Evolutionary conservation across 306 rosid genomes (phyloP).

Genomic region (Medicago ruthenica): DNA sequence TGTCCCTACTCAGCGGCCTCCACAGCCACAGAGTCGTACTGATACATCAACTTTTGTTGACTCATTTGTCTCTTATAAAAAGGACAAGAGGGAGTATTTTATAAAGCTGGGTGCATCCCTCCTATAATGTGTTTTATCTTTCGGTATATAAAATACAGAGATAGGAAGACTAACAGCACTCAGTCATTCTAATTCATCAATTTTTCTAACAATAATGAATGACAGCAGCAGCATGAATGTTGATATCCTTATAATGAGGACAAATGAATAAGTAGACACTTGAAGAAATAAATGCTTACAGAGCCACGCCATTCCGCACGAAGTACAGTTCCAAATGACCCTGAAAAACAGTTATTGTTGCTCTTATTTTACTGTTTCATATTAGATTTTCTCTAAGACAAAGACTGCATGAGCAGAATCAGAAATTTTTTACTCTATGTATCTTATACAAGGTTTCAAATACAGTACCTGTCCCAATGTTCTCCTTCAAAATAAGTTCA

Average conservation of each 20-base stretch:
- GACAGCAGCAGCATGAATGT: constrained; percentile 14
- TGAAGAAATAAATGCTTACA: constrained; percentile 59
- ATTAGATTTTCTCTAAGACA: constrained; percentile 18
- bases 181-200: constrained; percentile 2
- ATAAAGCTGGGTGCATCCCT: background rate
- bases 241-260: constrained; percentile 26
- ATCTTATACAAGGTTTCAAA: constrained; percentile 28
- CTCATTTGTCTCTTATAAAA: too few species aligned
- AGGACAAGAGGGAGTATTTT: background rate
- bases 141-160: constrained; percentile 2
- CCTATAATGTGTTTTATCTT: constrained; percentile 5
- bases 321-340: constrained; percentile 93
- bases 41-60: too few species aligned
- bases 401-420: constrained; percentile 25
- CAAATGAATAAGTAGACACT: constrained; percentile 15
- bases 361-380: constrained; percentile 31
- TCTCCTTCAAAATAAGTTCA: constrained; percentile 76
- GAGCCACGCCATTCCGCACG: constrained; percentile 97
- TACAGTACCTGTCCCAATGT: constrained; percentile 82
- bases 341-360: constrained; percentile 61
- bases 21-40: too few species aligned
- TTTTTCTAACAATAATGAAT: constrained; percentile 5
- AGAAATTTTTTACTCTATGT: constrained; percentile 9
- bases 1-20: too few species aligned
- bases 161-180: constrained; percentile 18